Evolutionary conservation across 768 basidiomycete genomes (phyloP).

Genomic region (Tylopilus felleus): DNA sequence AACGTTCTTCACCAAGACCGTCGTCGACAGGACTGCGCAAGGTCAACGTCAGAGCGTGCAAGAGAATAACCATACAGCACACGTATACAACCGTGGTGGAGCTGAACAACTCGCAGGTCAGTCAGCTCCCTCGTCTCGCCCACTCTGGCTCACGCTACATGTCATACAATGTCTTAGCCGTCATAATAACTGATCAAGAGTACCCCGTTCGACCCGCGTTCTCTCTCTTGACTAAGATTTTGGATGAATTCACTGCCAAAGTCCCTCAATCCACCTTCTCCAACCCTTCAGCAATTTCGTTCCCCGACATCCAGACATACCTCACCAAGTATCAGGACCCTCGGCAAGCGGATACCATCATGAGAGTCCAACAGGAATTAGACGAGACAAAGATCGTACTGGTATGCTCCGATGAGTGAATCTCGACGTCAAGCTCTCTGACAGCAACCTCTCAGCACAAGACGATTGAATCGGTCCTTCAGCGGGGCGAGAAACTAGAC

Average conservation of each 20-base stretch:
- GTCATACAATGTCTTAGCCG: conserved; percentile 46
- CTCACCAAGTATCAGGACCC: conserved; percentile 96
- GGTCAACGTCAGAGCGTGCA: conserved; percentile 93
- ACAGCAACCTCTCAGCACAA: conserved; percentile 67
- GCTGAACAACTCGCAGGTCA: conserved; percentile 79
- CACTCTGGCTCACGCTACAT: background rate
- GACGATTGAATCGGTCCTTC: conserved; percentile 95
- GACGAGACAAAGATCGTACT: conserved; percentile 99
- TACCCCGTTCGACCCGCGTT: conserved; percentile 97
- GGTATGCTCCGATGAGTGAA: conserved; percentile 45
- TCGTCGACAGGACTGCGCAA: conserved; percentile 79
- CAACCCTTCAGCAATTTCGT: conserved; percentile 67
- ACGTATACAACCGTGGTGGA: conserved; percentile 91
- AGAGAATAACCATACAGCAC: conserved; percentile 90
- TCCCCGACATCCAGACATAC: conserved; percentile 73
- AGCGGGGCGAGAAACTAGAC: conserved; percentile 95
- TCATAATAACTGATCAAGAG: conserved; percentile 92
- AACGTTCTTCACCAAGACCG: conserved; percentile 91
- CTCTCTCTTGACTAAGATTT: conserved; percentile 86
- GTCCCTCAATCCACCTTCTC: conserved; percentile 68
- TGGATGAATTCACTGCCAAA: conserved; percentile 88
- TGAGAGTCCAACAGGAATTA: conserved; percentile 96
- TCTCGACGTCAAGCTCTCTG: background rate
- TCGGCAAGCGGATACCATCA: conserved; percentile 93
- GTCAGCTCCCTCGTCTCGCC: conserved; percentile 19